Conservation (phyloP, 2,329 filamentous ascomycete genomes). For the Didymella lethalis region DNA sequence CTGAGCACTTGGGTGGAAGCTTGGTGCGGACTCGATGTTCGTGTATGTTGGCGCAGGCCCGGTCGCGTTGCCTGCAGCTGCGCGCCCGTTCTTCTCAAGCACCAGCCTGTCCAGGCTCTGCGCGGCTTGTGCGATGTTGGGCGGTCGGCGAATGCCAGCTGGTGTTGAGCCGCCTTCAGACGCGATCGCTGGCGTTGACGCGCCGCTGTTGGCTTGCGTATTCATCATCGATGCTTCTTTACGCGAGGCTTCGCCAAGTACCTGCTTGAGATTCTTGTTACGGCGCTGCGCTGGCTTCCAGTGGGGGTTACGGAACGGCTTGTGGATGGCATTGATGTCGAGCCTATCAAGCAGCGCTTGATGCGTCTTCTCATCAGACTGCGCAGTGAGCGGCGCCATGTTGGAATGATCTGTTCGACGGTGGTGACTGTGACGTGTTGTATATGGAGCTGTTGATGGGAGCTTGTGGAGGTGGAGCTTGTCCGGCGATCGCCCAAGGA, state of each 20-base stretch:
- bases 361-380: constrained; percentile 79
- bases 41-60: constrained; percentile 84
- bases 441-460: constrained; percentile 16
- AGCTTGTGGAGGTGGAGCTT: constrained; percentile 37
- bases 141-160: constrained; percentile 67
- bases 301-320: constrained; percentile 86
- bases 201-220: constrained; percentile 82
- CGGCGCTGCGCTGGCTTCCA: constrained; percentile 95
- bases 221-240: constrained; percentile 89
- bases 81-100: constrained; percentile 75
- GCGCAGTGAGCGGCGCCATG: constrained; percentile 70
- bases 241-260: constrained; percentile 85
- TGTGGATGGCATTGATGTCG: constrained; percentile 85
- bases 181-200: constrained; percentile 67
- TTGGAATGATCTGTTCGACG: constrained; percentile 6
- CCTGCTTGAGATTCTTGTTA: constrained; percentile 99
- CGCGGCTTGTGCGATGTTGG: constrained; percentile 87
- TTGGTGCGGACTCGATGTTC: constrained; percentile 94
- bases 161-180: constrained; percentile 53
- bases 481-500: constrained; percentile 15
- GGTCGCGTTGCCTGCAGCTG: constrained; percentile 42
- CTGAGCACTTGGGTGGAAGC: constrained; percentile 76
- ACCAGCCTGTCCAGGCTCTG: constrained; percentile 87
- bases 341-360: constrained; percentile 87
- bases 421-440: constrained; percentile 4